Evolutionary conservation across 371 early-diverging fungal genomes (phyloP), one percentile per base, ranked within the genome.

Genomic region (Mortierella sp.): DNA sequence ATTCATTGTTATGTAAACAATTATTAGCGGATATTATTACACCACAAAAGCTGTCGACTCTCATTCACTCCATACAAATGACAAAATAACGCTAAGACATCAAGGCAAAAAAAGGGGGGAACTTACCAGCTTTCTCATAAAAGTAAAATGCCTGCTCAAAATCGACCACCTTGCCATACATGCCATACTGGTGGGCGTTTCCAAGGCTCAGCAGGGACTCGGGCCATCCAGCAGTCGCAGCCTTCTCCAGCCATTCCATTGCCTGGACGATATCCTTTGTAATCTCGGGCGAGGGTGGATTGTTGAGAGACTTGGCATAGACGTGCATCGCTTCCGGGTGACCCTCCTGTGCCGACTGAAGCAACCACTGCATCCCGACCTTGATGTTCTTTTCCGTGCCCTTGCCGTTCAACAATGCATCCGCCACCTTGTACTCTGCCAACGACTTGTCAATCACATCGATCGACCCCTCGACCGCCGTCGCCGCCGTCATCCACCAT

Each of bases 151-250:
- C 81, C 47, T 80, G 81, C 34, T 80, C 81, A 67, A 58, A 77
- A 26, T 80, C 81, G 24, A 80, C 68, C 4, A 61, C 63, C 29
- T 80, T 80, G 34, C 81, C 81, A 55, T 80, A 80, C 81, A 80
- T 80, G 61, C 81, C 81, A n/a, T 80, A 80, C 29, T 80, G 81
- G n/a, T 80, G 81, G 8, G 81, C 81, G 19, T 80, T 80, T 58
- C 81, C 81, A 22, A 80, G 48, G 61, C 81, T 80, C 74, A 80
- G 24, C 68, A 80, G 55, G 2, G 81, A 76, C 65, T 80, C 81
- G 61, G 81, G 70, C 81, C 81, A 80, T 63, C 81, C 81, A 29
- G 81, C 81, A 1, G 81, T 80, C 22, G 81, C 81, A 4, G 81
- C 81, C 45, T 61, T 68, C 41, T 80, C 81, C 39, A 80, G 70